These are phyloP conservation scores for Naematelia aurantialba DNA, from an alignment of 768 basidiomycete genomes.

Conservation along the genomic window DNA sequence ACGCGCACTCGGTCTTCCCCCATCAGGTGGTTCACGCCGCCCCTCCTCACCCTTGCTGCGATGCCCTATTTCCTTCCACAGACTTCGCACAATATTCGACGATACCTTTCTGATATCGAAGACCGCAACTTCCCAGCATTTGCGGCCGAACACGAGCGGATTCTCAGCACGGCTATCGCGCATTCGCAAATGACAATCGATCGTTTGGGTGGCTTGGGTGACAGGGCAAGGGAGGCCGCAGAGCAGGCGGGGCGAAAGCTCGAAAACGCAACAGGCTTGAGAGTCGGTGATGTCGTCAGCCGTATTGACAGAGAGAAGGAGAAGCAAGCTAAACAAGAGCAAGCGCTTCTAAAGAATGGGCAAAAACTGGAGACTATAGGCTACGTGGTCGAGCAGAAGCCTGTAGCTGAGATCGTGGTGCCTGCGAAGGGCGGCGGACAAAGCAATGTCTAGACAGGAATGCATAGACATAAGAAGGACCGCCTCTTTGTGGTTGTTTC, in stretches of 20 bases:
- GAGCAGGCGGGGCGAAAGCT: slow-evolving; percentile 51
- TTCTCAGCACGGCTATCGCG: slow-evolving; percentile 31
- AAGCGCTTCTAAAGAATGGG: slow-evolving; percentile 37
- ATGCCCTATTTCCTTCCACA: slow-evolving; percentile 81
- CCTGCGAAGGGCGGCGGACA: slow-evolving; percentile 16
- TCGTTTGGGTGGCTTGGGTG: slow-evolving; percentile 50
- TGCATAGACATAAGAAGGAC: neutral
- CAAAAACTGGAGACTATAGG: slow-evolving; percentile 35
- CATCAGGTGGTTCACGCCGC: slow-evolving; percentile 70
- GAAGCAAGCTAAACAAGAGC: slow-evolving; percentile 7
- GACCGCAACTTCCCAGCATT: slow-evolving; percentile 65
- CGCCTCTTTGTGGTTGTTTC: too few relatives aligned
- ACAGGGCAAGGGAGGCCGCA: slow-evolving; percentile 35
- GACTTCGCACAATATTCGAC: slow-evolving; percentile 66
- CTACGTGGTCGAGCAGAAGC: slow-evolving; percentile 46
- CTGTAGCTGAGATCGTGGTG: slow-evolving; percentile 44
- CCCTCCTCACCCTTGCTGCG: slow-evolving; percentile 66
- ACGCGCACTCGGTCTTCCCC: slow-evolving; percentile 70
- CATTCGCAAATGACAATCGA: slow-evolving; percentile 54
- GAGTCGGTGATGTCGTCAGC: slow-evolving; percentile 57
- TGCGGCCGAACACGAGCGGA: slow-evolving; percentile 60
- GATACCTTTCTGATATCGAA: slow-evolving; percentile 68
- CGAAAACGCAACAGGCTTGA: slow-evolving; percentile 70
- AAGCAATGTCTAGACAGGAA: slow-evolving; percentile 18
- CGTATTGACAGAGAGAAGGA: slow-evolving; percentile 24